Evolutionary conservation across 2,329 filamentous ascomycete species (phyloP).

Genomic region (Huntiella decipiens): DNA sequence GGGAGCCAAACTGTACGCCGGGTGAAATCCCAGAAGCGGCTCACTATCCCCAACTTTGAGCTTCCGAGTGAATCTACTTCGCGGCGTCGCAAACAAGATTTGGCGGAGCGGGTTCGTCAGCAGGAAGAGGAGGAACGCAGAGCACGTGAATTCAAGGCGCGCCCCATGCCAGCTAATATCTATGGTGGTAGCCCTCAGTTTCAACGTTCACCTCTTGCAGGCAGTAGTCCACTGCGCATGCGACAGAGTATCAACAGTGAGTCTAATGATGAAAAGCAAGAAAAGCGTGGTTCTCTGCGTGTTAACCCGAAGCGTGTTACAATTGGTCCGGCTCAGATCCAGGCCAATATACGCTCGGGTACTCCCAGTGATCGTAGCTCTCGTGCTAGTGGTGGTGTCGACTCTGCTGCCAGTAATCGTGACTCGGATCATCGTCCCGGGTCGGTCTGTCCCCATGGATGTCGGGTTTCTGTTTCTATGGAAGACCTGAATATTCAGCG

Average conservation of each 20-base stretch:
- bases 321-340: constrained; percentile 11
- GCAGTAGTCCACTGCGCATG: constrained; percentile 36
- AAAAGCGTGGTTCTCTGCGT: not conserved
- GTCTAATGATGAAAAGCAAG: constrained; percentile 6
- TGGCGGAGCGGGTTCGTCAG: constrained; percentile 32
- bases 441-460: constrained; percentile 27
- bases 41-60: constrained; percentile 38
- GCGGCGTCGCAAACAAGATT: constrained; percentile 34
- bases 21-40: constrained; percentile 31
- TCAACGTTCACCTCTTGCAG: constrained; percentile 22
- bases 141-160: constrained; percentile 45
- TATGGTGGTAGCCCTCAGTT: constrained; percentile 24
- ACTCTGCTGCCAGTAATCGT: constrained; percentile 7
- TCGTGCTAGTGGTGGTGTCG: constrained; percentile 11
- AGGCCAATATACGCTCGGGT: constrained; percentile 3
- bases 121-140: constrained; percentile 42
- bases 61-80: constrained; percentile 44
- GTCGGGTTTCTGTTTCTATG: constrained; percentile 29
- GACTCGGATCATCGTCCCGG: constrained; percentile 17
- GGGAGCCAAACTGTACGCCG: constrained; percentile 17
- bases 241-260: constrained; percentile 18
- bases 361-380: not conserved
- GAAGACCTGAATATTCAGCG: constrained; percentile 33
- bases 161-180: constrained; percentile 30
- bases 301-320: constrained; percentile 13